Base-by-base conservation (phyloP, 2,329 filamentous ascomycete genomes). In the Parastagonospora avenae region DNA sequence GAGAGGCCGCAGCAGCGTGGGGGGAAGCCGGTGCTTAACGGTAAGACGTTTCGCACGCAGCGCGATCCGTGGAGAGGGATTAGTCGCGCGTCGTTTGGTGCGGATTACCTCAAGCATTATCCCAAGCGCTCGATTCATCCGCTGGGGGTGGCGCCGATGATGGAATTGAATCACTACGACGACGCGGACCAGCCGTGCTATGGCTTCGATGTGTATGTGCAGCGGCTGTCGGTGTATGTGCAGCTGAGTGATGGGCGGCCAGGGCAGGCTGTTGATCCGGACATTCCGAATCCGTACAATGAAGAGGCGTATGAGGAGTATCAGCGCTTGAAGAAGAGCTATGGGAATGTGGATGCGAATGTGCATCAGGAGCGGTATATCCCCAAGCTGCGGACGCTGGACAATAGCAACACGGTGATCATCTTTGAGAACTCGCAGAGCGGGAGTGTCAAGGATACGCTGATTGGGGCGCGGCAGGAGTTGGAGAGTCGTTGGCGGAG, bases 401-500 rank as follows among this genome's bases (percentile, higher is more conserved):
- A 83, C 51, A 81, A 81, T 41, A 74, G 67, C 19, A 72, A 64
- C 50, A 79, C 79, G 0, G 78, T 83, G 48, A 80, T 83, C 46
- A 67, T 83, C 27, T 82, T 83, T 52, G 80, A 83, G 52, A 77
- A 79, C 41, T 79, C 79, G 0, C 75, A 79, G 27, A 77, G 77
- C 2, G 72, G 74, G 14, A 73, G 71, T 9, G 75, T 79, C 24
- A 72, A 78, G 32, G 78, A 83, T 55, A 82, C 80, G 1, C 55
- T 83, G 8, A 76, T 82, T 15, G 70, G 77, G 2, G 79, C 80
- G 3, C 72, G 80, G 11, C 74, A 79, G 38, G 76, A 81, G 49
- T 75, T 79, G 41, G 81, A 83, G 61, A 73, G 73, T n/a, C 72
- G 77, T n/a, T 83, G 81, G 80, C 74, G 80, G 8, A 70, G 80